Percentiles rank a stretch among this genome's conserved stretches.
Evolutionary conservation across 306 rosid genomes (phyloP).

Genomic region (Sphenostylis stenocarpa): DNA sequence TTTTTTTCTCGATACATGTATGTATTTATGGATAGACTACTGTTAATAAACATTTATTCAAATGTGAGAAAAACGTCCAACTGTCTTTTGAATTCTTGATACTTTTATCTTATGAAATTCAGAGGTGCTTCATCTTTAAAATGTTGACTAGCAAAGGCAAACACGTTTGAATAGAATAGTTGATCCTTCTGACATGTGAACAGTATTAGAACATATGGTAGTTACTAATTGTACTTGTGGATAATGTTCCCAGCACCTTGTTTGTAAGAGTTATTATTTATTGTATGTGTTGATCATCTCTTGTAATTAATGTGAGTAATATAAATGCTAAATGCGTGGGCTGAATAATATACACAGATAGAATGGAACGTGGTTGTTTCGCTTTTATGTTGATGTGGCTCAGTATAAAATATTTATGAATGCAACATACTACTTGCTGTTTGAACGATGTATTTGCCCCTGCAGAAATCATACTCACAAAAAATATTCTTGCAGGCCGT

Average conservation of each 20-base stretch:
- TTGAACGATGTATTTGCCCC: neutral
- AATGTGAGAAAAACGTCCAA: neutral
- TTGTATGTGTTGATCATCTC: neutral
- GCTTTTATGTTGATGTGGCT: conserved; percentile 1
- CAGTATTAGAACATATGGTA: neutral
- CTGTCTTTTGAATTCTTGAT: neutral
- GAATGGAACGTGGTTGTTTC: conserved; percentile 14
- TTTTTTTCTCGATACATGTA: neutral
- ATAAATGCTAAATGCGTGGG: neutral
- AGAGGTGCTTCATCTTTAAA: neutral
- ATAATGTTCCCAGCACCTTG: neutral
- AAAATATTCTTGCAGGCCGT: conserved; percentile 68
- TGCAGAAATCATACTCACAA: neutral
- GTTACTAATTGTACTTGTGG: neutral
- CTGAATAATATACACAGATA: neutral
- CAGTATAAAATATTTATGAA: neutral
- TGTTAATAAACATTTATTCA: neutral
- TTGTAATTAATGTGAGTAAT: neutral
- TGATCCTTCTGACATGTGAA: neutral
- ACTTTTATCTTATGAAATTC: neutral
- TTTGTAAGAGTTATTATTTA: neutral
- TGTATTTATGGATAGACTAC: neutral
- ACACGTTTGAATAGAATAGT: neutral
- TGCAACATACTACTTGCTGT: neutral
- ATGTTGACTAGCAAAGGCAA: neutral